Conservation (phyloP, 2,329 filamentous ascomycete genomes). For the Leptographium procerum region DNA sequence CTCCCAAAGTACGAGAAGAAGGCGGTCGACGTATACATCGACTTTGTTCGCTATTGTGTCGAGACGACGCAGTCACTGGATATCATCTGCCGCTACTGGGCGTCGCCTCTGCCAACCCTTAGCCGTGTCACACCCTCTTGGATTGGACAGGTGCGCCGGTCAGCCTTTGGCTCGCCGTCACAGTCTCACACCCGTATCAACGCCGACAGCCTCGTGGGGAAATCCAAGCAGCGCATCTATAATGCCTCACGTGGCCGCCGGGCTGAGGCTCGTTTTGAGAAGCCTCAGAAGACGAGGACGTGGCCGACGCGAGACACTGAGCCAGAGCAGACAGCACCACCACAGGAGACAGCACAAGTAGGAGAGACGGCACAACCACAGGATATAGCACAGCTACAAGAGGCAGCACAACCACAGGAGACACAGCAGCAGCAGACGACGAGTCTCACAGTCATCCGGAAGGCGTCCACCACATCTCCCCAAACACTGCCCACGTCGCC, state of each 20-base stretch:
- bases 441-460: no score
- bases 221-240: not conserved
- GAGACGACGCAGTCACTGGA: not conserved
- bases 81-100: not conserved
- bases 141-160: not conserved
- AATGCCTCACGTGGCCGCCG: not conserved
- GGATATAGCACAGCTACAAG: no score
- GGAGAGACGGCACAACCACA: no score
- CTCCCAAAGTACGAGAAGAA: not conserved
- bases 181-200: not conserved
- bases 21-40: not conserved
- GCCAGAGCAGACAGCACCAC: not conserved
- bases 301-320: not conserved
- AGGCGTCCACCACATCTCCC: no score
- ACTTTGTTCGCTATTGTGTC: not conserved
- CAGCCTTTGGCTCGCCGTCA: not conserved
- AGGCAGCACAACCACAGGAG: no score
- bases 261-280: not conserved
- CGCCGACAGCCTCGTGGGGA: not conserved
- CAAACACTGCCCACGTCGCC: no score
- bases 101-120: not conserved
- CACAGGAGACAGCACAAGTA: no score
- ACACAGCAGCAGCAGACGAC: no score
- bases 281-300: not conserved
- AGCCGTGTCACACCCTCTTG: not conserved